Base-by-base conservation (phyloP, 176 grass and related monocot genomes). In the Melocanna baccifera region DNA sequence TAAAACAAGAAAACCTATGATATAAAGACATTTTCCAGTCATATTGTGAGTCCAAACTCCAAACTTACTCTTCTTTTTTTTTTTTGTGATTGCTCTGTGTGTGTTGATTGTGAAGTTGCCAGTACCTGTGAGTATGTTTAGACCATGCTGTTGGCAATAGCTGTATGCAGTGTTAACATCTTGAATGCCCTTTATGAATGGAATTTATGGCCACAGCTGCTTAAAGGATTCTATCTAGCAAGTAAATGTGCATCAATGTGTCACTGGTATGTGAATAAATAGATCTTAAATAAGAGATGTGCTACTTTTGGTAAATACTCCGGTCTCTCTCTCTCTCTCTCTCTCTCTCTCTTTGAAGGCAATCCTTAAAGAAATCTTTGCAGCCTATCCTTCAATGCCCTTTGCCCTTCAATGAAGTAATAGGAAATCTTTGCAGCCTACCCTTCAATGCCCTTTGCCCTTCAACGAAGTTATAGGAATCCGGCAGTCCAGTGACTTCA, bases 221-320 rank as follows among this genome's bases (percentile, higher is more conserved):
- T 66, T 69, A 74, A 61, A 84, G 69, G 84, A 37, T 70, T 85
- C 70, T 71, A 77, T 81, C 58, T 46, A 82, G 80, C 84, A 74
- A 75, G 69, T 90, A 84, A 84, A 83, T 90, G 61, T 86, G 83
- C 77, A 77, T 86, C 88, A 62, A 89, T 82, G 88, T 82, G 52
- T 28, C 82, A 40, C 40, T 67, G 68, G 59, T 74, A 79, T 82
- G 45, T 73, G 72, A 86, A 76, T 82, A 62, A 77, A 71, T 65
- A n/a, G 46, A 83, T 59, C 66, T 86, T 90, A 83, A 83, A 86
- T 82, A 59, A 30, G 67, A 83, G 45, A 71, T 65, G 18, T 37
- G 26, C 67, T 74, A 78, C 67, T 90, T 86, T 77, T 78, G 58
- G 88, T 82, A 78, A 90, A 73, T 83, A 71, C 34, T 36, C 34